Base-by-base conservation (phyloP, 2,329 filamentous ascomycete genomes). In the Cladosporium sp. region DNA sequence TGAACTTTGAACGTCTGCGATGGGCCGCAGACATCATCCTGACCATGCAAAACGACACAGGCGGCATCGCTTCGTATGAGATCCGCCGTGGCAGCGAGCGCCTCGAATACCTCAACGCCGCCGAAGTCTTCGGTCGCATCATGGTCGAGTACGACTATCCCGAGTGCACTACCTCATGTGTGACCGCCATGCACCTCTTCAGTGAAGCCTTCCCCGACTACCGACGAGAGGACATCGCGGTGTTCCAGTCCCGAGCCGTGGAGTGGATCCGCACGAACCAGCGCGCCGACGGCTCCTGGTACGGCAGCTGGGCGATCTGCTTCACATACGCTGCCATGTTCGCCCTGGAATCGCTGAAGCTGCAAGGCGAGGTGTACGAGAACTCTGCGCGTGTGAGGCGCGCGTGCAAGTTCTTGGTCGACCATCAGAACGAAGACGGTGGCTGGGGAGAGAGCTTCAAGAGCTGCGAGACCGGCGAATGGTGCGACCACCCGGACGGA, bases 121-220 rank as follows among this genome's bases (percentile, higher is more conserved):
- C 95, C 1, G 95, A 99, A 77, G 93, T 99, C 0, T 99, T 99
- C 77, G 93, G 92, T 16, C 86, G 89, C 23, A 99, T 99, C 80
- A 99, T 99, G 95, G 90, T 99, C 63, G 94, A 98, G 75, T 99
- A 99, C 77, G 92, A 97, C 77, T 98, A 99, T 74, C 93, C 94
- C 0, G 95, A 99, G 78, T 99, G 95, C 81, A 99, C 95, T 0
- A 98, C 95, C 2, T 93, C 95, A 0, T 92, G 93, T 33, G 91
- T 99, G 3, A 97, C 92, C 1, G 93, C 91, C 0, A 83, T 99
- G 23, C 90, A 89, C 5, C 83, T 94, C 1, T 98, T 98, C 82
- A 86, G 87, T 70, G 85, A 90, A 73, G 84, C 91, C 76, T 96
- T 92, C 82, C 92, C 94, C 0, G 82, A 89, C 31, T 96, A 99